A percentile compares a stretch with the other conserved stretches of the same genome.
Evolutionary conservation across 495 filamentous ascomycete species (phyloP).

Genomic region (Hyaloscypha bicolor): DNA sequence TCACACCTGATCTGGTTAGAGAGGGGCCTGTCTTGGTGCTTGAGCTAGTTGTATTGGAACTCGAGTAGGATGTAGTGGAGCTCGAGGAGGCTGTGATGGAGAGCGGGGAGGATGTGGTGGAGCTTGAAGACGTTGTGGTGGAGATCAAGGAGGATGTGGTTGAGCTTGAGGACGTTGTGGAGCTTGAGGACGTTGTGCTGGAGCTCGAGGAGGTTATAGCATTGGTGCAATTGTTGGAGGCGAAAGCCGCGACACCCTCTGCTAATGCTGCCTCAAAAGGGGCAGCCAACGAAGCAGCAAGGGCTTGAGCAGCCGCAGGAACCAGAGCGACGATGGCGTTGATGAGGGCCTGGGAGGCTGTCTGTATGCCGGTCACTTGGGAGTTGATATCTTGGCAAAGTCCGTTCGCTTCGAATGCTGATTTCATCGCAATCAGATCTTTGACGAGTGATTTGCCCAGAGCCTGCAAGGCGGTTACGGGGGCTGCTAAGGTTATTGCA

Average conservation of each 20-base stretch:
- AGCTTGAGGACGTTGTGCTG: conserved; percentile 15
- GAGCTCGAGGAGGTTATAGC: conserved; percentile 26
- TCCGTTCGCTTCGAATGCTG: conserved; percentile 37
- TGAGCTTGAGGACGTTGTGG: not conserved
- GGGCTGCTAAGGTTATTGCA: conserved; percentile 37
- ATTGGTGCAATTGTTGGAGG: conserved; percentile 39
- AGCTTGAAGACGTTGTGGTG: not conserved
- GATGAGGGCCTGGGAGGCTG: conserved; percentile 35
- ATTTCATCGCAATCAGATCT: conserved; percentile 41
- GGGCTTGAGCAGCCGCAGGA: conserved; percentile 37
- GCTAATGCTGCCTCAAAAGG: conserved; percentile 16
- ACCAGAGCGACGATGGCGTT: conserved; percentile 39
- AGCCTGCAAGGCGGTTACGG: conserved; percentile 39
- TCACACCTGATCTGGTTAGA: conserved; percentile 10
- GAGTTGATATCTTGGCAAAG: conserved; percentile 28
- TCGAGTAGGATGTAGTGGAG: not conserved
- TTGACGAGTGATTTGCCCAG: conserved; percentile 36
- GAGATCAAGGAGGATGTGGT: not conserved
- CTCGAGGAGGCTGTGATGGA: not conserved
- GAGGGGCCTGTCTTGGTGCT: not conserved
- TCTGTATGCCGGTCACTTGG: conserved; percentile 26
- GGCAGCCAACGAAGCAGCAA: conserved; percentile 33
- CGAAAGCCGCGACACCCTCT: conserved; percentile 31
- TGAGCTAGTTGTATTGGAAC: not conserved
- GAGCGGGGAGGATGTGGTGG: not conserved